Conservation (phyloP, 768 basidiomycete genomes). For the Amanita muscaria region DNA sequence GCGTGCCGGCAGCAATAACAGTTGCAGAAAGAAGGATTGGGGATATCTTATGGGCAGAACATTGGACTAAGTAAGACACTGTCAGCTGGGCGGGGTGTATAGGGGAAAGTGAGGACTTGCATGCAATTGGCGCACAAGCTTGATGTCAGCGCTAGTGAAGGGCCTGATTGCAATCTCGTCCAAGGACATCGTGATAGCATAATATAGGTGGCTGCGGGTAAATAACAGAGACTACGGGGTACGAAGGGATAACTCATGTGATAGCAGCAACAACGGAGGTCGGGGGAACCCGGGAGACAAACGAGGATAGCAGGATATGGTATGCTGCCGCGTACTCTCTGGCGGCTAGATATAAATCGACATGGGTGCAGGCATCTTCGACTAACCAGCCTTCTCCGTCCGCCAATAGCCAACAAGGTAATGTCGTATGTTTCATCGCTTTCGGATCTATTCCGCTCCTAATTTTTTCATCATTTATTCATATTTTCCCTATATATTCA, state of each 20-base stretch:
- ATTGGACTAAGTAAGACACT: slow-evolving; percentile 18
- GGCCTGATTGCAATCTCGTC: slow-evolving; percentile 24
- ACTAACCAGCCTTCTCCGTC: too few species aligned
- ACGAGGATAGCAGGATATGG: neutral
- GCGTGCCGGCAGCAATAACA: slow-evolving; percentile 32
- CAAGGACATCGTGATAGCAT: slow-evolving; percentile 10
- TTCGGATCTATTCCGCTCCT: neutral
- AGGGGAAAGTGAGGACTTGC: slow-evolving; percentile 20
- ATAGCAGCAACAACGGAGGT: neutral
- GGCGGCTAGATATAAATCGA: neutral
- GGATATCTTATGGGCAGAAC: slow-evolving; percentile 34
- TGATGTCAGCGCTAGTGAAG: slow-evolving; percentile 27
- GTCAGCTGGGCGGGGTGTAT: neutral
- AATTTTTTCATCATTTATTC: neutral
- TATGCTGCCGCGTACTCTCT: neutral
- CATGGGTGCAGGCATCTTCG: neutral
- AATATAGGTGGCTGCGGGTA: neutral
- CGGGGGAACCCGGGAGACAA: neutral
- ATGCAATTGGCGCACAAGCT: slow-evolving; percentile 31
- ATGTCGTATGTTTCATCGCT: neutral
- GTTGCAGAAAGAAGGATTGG: slow-evolving; percentile 36
- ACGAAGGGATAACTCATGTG: neutral
- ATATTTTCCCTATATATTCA: slow-evolving; percentile 13
- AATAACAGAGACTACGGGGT: too few species aligned
- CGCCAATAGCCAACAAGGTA: neutral